Base-by-base conservation (phyloP, 192 early-diverging fungal species). In the Gamsiella multidivaricata region DNA sequence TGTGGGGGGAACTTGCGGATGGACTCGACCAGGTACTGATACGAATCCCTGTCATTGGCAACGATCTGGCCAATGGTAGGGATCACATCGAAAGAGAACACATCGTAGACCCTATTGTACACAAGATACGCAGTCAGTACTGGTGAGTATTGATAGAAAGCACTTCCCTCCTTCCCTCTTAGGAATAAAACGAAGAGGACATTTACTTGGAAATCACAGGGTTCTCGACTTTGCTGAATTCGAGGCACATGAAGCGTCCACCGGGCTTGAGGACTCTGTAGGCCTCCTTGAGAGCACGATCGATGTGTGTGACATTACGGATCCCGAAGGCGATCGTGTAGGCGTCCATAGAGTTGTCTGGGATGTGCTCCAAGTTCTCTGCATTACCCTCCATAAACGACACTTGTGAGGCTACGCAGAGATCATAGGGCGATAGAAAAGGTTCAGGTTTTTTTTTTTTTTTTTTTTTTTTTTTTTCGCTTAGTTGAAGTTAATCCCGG, bases 321-420 rank as follows among this genome's bases (percentile, higher is more conserved):
- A 99, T 99, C 22, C 97, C 97, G 83, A 98, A 98, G 25, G 97
- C 96, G 60, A 99, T 99, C 3, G 96, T 95, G 75, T 97, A 99
- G 1, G 90, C 91, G 75, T 99, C 97, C 50, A 95, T 88, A 14
- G 91, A 90, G 31, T 89, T 86, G 70, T 91, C 88, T 6, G 89
- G 83, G 43, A 98, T 89, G 31, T 85, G 79, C 18, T 81, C 87
- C 50, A 98, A 82, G 31, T 91, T 79, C 81, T 98, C 96, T 14
- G 97, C 97, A 68, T 98, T 97, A 31, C 94, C 95, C 18, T 92
- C 92, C 37, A 87, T 80, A 71, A 96, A 97, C 3, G 74, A 67
- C 9, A 95, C 87, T 57, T 95, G 88, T 9, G 78, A 78, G 6
- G 87, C 86, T 84, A 52, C 36, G 43, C 25, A 58, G 63, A 60